Base-by-base conservation (phyloP, 768 basidiomycete genomes). In the Cyclocybe cylindracea region DNA sequence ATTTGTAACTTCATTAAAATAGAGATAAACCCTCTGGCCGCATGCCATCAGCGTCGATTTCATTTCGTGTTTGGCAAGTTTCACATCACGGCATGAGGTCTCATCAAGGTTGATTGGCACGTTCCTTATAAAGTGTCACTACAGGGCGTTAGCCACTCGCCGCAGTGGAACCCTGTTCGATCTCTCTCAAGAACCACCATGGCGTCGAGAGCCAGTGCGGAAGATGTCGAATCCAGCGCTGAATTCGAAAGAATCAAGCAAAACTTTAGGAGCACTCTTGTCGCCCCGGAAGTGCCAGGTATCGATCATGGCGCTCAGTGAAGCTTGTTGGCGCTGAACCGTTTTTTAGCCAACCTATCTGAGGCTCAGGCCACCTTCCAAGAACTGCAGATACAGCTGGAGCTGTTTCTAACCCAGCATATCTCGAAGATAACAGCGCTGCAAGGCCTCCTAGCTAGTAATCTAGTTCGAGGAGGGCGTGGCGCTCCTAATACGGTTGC, bases 171-270 rank as follows among this genome's bases (percentile, higher is more conserved):
- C 51, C 14, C 39, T 16, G 10, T 11, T 37, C 14, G 5, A 35
- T 10, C 35, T 18, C 24, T 14, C 47, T 37, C 35, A n/a, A 11
- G 11, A 34, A 29, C n/a, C 48, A 37, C 10, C 11, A 58, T 58
- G 55, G 14, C 54, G 3, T 44, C 49, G n/a, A 46, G 50, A 46
- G 41, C 52, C 33, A 45, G 44, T 11, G 38, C 54, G 16, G 53
- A 63, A 43, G 62, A 62, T 39, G 16, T 59, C 32, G 59, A 61
- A 52, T 51, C 57, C 18, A 56, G 53, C n/a, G 37, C 32, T 16
- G 60, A 64, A 47, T 58, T 57, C 39, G 56, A 59, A 19, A 56
- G 61, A 39, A 57, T 62, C 48, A 62, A 59, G 19, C 57, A 58
- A 37, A 61, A 64, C 35, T 61, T 57, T 34, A 55, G 57, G 16